Percentiles rank a stretch among this genome's conserved stretches.
Evolutionary conservation across 164 flowering plant species (phyloP).

Genomic region (Cinnamomum chago): DNA sequence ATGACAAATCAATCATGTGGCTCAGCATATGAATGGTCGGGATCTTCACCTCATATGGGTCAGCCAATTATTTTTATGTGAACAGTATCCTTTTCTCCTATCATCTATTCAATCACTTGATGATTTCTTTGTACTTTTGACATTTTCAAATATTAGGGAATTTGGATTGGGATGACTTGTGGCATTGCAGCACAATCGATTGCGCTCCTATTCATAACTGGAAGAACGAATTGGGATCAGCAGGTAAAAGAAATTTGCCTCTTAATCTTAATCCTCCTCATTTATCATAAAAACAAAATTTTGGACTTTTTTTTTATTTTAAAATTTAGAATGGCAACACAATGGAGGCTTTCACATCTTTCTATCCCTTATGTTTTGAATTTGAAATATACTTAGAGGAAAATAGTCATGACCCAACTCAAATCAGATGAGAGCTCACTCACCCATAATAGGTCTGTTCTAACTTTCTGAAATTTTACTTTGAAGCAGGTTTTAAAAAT

Average conservation of each 20-base stretch:
- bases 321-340: no score
- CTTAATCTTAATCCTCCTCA: background rate
- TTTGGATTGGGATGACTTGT: conserved; percentile 38
- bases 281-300: no score
- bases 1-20: background rate
- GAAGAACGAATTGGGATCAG: conserved; percentile 34
- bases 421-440: no score
- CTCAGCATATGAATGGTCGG: background rate
- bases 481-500: no score
- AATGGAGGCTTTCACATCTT: no score
- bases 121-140: background rate
- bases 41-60: background rate
- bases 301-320: no score
- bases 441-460: no score
- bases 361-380: background rate
- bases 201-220: conserved; percentile 25
- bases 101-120: background rate
- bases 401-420: no score
- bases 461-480: no score
- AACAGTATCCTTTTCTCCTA: background rate
- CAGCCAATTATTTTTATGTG: no score
- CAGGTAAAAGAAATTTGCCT: conserved; percentile 16
- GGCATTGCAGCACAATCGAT: conserved; percentile 28
- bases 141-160: conserved; percentile 18
- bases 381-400: no score